phyloP scores from a whole-genome alignment of 495 filamentous ascomycete genomes.

The Neurospora africana region DNA sequence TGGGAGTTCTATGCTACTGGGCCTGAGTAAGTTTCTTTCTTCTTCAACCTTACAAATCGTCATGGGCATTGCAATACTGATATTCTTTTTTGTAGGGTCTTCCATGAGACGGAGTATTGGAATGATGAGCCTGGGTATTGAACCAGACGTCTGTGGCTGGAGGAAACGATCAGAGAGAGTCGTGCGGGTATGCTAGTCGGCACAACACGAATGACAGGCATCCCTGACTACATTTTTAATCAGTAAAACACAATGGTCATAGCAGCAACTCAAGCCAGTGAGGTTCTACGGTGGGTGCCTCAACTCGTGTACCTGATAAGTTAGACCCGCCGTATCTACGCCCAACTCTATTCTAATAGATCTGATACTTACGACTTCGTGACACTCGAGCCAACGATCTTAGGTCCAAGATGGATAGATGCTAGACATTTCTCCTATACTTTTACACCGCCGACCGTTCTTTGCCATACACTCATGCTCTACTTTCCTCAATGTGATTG shows the following conservation, averaged over 20 bases:
- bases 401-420: not conserved
- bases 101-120: slow-evolving; percentile 52
- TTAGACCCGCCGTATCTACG: not conserved
- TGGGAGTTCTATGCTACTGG: slow-evolving; percentile 53
- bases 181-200: not conserved
- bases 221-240: not conserved
- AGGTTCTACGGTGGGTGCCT: not conserved
- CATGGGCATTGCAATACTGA: not conserved
- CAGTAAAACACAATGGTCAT: no score
- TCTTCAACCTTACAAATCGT: not conserved
- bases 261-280: no score
- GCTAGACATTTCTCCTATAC: no score
- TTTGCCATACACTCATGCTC: no score
- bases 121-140: slow-evolving; percentile 45
- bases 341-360: not conserved
- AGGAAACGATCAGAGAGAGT: not conserved
- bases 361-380: no score
- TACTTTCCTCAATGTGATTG: not conserved
- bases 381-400: not conserved
- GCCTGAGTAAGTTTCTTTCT: slow-evolving; percentile 35
- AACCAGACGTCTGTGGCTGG: not conserved
- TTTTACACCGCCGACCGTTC: no score
- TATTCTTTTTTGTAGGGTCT: slow-evolving; percentile 28
- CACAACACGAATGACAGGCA: not conserved
- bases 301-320: not conserved